phyloP scores from a whole-genome alignment of 768 basidiomycete genomes.

The Bullera alba region DNA sequence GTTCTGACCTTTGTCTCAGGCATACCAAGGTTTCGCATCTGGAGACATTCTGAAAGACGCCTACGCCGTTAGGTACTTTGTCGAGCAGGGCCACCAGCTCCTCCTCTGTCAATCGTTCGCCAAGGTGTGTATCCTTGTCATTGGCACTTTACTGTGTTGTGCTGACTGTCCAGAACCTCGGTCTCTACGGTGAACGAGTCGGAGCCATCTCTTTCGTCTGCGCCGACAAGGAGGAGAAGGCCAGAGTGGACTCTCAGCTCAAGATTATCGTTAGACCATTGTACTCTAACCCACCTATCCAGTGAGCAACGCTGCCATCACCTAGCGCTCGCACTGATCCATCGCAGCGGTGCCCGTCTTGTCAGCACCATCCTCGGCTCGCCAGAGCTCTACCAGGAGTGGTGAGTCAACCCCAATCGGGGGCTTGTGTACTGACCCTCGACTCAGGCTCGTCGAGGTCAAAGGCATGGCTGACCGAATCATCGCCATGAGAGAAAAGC shows the following conservation, averaged over 20 bases:
- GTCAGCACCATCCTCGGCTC: constrained; percentile 42
- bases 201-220: constrained; percentile 84
- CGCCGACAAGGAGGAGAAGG: constrained; percentile 58
- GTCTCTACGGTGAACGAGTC: constrained; percentile 94
- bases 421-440: not conserved
- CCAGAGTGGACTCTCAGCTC: constrained; percentile 84
- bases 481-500: constrained; percentile 77
- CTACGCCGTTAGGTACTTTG: constrained; percentile 90
- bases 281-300: constrained; percentile 92
- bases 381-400: constrained; percentile 36
- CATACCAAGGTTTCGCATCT: constrained; percentile 98
- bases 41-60: constrained; percentile 85
- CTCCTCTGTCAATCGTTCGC: constrained; percentile 93
- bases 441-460: constrained; percentile 56
- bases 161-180: constrained; percentile 64
- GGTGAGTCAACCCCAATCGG: constrained; percentile 20
- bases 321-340: not conserved
- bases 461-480: constrained; percentile 87
- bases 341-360: constrained; percentile 42
- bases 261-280: constrained; percentile 92
- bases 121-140: constrained; percentile 51
- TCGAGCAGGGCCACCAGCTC: constrained; percentile 78
- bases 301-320: constrained; percentile 19
- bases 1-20: constrained; percentile 51
- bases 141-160: not conserved